Percentiles rank a stretch among this genome's conserved stretches.
phyloP scores from a whole-genome alignment of 768 basidiomycete genomes.

The Macrolepiota albuminosa region DNA sequence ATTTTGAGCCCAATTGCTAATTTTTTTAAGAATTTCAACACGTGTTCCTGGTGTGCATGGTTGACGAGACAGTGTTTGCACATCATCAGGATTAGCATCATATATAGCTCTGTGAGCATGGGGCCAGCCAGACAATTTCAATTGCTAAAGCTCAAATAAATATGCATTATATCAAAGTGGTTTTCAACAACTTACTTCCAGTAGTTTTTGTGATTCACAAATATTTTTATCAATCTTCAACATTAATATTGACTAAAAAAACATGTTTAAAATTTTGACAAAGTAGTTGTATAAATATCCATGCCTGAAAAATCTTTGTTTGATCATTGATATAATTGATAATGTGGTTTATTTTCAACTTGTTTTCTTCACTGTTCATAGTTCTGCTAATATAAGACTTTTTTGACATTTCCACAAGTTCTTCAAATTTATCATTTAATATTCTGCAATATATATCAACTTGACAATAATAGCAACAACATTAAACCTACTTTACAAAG shows the following conservation, averaged over 20 bases:
- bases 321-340: conserved; percentile 7
- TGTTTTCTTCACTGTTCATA: conserved; percentile 11
- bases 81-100: no score
- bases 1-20: no score
- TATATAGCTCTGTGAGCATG: no score
- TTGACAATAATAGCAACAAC: background rate
- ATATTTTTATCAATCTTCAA: background rate
- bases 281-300: background rate
- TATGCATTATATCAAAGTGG: conserved; percentile 7
- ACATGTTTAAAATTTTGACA: background rate
- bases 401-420: background rate
- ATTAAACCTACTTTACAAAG: background rate
- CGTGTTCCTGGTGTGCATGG: no score
- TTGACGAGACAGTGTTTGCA: no score
- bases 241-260: background rate
- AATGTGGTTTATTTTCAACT: background rate
- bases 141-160: no score
- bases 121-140: no score
- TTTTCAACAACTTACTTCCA: conserved; percentile 12
- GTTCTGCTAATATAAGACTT: background rate
- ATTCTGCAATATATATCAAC: background rate
- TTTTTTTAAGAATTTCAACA: no score
- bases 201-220: conserved; percentile 7
- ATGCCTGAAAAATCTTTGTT: conserved; percentile 14
- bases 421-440: background rate